Base-by-base conservation (phyloP, 805 yeast species). In the Blastobotrys chiropterorum region DNA sequence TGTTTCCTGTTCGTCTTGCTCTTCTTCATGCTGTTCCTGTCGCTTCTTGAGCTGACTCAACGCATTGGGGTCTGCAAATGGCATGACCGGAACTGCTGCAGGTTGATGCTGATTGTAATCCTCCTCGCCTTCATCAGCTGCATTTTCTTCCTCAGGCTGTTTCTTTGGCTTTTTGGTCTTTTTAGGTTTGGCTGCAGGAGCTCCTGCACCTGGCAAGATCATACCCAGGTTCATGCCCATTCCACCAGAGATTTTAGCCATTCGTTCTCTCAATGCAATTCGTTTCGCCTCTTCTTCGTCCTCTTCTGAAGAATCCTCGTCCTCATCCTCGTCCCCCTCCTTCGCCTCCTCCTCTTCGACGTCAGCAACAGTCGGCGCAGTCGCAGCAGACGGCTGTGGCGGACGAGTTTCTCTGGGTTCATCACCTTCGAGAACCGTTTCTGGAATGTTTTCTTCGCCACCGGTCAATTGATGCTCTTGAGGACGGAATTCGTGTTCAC, bases 211-310 rank as follows among this genome's bases (percentile, higher is more conserved):
- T 3, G 45, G 44, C 22, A 45, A 15, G 30, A 47, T 47, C 44
- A 38, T 39, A 14, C 42, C 43, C 43, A 41, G 15, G 15, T 17
- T 19, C 57, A 62, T 60, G 13, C 82, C 81, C 70, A 85, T 77
- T 3, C 90, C 90, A 17, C 96, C 95, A 0, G 97, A 86, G 16
- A 92, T 77, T 61, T 84, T 87, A n/a, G 99, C 98, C 97, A 92
- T 92, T 55, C 97, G 79, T 57, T 86, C 97, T 17, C 95, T 83
- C 49, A 92, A 73, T 4, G 84, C 87, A 46, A 84, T 78, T 60
- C 94, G 79, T 51, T 85, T 79, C 3, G 83, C 74, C 2, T 73
- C 82, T 1, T 72, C 80, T 2, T 75, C 78, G 2, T 71, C 78
- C 7, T 66, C 71, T 1, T 58, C 65, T n/a, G 63, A 67, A 2